A percentile compares a stretch with the other conserved stretches of the same genome.
Evolutionary conservation across 2,329 filamentous ascomycete genomes (phyloP).

Genomic region (Cercospora beticola): DNA sequence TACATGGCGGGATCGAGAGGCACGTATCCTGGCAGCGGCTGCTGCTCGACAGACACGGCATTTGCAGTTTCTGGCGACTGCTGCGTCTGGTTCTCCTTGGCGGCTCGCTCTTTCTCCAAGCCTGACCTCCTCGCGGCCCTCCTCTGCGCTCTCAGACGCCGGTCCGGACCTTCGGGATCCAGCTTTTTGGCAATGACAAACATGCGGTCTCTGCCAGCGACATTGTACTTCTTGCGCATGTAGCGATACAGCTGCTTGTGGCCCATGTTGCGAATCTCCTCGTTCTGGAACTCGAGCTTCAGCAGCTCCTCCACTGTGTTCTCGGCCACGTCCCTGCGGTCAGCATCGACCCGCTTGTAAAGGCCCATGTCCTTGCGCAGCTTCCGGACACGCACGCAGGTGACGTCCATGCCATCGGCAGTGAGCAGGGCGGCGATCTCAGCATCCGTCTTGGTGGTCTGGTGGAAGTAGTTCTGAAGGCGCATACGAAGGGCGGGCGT

Average conservation of each 20-base stretch:
- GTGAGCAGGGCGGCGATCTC: slow-evolving; percentile 5
- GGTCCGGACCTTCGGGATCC: slow-evolving; percentile 15
- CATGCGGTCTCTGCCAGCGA: slow-evolving; percentile 10
- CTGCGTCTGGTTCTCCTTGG: background rate
- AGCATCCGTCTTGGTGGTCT: slow-evolving; percentile 7
- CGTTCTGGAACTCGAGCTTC: slow-evolving; percentile 6
- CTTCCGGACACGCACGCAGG: slow-evolving; percentile 1
- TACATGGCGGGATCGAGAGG: background rate
- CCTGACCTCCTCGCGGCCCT: slow-evolving; percentile 6
- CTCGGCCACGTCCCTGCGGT: slow-evolving; percentile 5
- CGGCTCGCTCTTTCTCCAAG: slow-evolving; percentile 14
- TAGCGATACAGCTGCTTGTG: slow-evolving; percentile 13
- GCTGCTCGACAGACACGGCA: background rate
- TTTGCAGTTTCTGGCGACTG: background rate
- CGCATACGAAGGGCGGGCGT: slow-evolving; percentile 13
- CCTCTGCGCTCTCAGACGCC: slow-evolving; percentile 8
- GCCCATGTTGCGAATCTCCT: slow-evolving; percentile 5
- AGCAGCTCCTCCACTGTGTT: slow-evolving; percentile 11
- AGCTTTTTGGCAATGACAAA: slow-evolving; percentile 14
- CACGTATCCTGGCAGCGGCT: background rate
- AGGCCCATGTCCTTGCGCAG: slow-evolving; percentile 19
- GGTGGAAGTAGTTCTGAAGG: slow-evolving; percentile 14
- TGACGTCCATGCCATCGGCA: slow-evolving; percentile 10
- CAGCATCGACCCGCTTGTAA: slow-evolving; percentile 11
- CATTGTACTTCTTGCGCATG: slow-evolving; percentile 12